A percentile compares a stretch with the other conserved stretches of the same genome.
These are phyloP conservation scores for Rhizopus stolonifer DNA, from an alignment of 371 early-diverging fungal species.

Conservation along the genomic window DNA sequence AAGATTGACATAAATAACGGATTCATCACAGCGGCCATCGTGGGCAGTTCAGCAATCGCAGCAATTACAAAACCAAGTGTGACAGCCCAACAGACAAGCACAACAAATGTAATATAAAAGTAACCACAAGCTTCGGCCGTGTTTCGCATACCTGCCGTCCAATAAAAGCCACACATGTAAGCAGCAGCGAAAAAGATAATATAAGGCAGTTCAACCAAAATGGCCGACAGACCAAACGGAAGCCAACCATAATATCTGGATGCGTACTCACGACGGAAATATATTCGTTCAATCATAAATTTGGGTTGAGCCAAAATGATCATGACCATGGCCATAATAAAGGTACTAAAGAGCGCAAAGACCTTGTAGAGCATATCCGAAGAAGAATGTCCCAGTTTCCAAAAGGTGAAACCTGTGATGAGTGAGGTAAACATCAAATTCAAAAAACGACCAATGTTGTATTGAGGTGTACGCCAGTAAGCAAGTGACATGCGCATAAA, in stretches of 20 bases:
- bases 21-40: slow-evolving; percentile 60
- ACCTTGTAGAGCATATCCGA: slow-evolving; percentile 68
- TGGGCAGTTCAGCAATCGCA: slow-evolving; percentile 54
- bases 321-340: slow-evolving; percentile 61
- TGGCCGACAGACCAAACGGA: slow-evolving; percentile 55
- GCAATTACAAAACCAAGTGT: slow-evolving; percentile 66
- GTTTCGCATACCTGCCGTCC: slow-evolving; percentile 57
- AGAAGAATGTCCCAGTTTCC: slow-evolving; percentile 53
- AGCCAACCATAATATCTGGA: slow-evolving; percentile 72
- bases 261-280: slow-evolving; percentile 72
- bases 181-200: slow-evolving; percentile 44
- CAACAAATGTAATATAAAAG: slow-evolving; percentile 53
- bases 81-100: slow-evolving; percentile 57
- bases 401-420: slow-evolving; percentile 74
- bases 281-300: slow-evolving; percentile 66
- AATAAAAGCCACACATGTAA: slow-evolving; percentile 65
- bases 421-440: slow-evolving; percentile 52
- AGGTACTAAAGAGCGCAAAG: slow-evolving; percentile 69
- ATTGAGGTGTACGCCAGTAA: slow-evolving; percentile 66
- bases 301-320: slow-evolving; percentile 74
- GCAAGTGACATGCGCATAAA: slow-evolving; percentile 58
- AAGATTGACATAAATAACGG: slow-evolving; percentile 62
- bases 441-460: slow-evolving; percentile 65
- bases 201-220: slow-evolving; percentile 63
- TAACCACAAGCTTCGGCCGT: slow-evolving; percentile 44